phyloP scores from a whole-genome alignment of 2,329 filamentous ascomycete genomes.

The Stemphylium lycopersici region DNA sequence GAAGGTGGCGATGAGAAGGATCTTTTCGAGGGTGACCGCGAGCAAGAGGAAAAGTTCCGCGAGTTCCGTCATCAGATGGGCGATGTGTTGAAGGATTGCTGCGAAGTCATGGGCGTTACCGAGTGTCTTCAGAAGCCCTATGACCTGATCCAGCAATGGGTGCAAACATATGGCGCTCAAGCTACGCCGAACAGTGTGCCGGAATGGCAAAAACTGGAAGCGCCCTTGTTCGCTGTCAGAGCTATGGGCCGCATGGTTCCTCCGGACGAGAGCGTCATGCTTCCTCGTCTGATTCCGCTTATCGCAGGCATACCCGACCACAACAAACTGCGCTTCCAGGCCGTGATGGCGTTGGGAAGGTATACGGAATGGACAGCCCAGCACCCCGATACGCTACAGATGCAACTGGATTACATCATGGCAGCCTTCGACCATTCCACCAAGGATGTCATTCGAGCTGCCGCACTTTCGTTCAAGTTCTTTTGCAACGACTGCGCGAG shows the following conservation, averaged over 20 bases:
- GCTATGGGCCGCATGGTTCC: conserved; percentile 97
- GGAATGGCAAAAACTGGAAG: conserved; percentile 95
- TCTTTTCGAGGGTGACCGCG: conserved; percentile 92
- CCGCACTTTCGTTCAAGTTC: conserved; percentile 93
- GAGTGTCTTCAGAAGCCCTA: conserved; percentile 92
- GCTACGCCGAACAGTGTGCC: conserved; percentile 78
- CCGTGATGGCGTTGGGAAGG: conserved; percentile 94
- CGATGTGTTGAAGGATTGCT: conserved; percentile 95
- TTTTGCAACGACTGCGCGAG: conserved; percentile 95
- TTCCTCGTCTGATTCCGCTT: conserved; percentile 90
- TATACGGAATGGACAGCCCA: conserved; percentile 98
- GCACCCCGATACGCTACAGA: conserved; percentile 88
- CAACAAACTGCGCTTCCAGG: conserved; percentile 97
- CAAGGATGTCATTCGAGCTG: conserved; percentile 87
- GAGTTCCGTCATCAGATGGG: conserved; percentile 98
- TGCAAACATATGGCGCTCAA: conserved; percentile 77
- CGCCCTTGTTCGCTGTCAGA: conserved; percentile 91
- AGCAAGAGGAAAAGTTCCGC: conserved; percentile 95
- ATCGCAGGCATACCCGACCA: conserved; percentile 94
- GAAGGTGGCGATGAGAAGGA: conserved; percentile 78
- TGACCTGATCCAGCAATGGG: conserved; percentile 85
- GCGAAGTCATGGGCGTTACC: conserved; percentile 91
- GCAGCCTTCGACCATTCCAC: conserved; percentile 88
- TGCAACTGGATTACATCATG: conserved; percentile 95
- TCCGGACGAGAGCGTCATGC: conserved; percentile 81